Base-by-base conservation (phyloP, 73 alveolate genomes). In the Tetrahymena thermophila region DNA sequence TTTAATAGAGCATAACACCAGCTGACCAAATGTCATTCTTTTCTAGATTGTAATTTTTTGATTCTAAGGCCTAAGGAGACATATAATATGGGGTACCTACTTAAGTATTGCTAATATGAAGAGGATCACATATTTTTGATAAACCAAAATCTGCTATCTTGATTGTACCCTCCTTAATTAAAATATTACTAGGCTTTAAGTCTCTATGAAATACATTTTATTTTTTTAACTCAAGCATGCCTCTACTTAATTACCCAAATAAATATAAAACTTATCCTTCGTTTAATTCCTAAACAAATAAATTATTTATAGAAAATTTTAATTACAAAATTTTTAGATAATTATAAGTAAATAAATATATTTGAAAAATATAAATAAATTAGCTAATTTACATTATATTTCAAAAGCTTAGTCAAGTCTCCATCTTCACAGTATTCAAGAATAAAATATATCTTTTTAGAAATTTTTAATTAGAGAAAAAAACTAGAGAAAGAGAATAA, bases 11-110 rank as follows among this genome's bases (percentile, higher is more conserved):
- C 84, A 93, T 37, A 93, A 93, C 85, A 35, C 95, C 95, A 34
- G 83, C 83, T 8, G 95, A 93, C 95, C 95, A 93, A 4, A 43
- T 43, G 44, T 93, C 95, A 93, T 93, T 93, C n/a, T 93, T 93
- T 93, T 93, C 95, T 93, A 93, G 38, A 38, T 93, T 57, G 28
- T 93, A 93, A 28, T 93, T 42, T 34, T 93, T 42, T 17, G 50
- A 42, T 35, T 21, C 37, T 50, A 93, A 93, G 2, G 56, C 83
- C 43, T 93, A 35, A 93, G 95, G 95, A 93, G 89, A 42, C 95
- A 93, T 93, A 38, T 93, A 93, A 9, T 42, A 42, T 15, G 56
- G 83, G 1, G 85, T 93, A 2, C 85, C 95, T 10, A 42, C 43
- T 17, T 93, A 43, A 34, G 95, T 93, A n/a, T 93, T 93, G 21